Evolutionary conservation across 2,329 filamentous ascomycete species (phyloP), one percentile per base, ranked within the genome.

Genomic region (Apiospora marii): DNA sequence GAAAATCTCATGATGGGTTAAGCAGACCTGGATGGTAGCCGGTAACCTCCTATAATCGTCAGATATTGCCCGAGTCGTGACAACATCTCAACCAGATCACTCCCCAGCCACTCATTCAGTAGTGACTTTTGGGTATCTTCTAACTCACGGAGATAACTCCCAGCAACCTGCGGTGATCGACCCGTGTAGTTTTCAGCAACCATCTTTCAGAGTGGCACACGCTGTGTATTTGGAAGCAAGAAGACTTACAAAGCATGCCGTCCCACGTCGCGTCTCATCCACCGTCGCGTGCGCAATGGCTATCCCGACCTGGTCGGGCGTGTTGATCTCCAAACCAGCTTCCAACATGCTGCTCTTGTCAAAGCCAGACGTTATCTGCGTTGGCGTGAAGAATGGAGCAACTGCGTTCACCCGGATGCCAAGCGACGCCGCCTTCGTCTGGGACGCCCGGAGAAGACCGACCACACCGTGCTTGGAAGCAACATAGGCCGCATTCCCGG

Each of bases 321-420:
- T 83, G 73, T 86, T 85, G 8, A 80, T 79, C 12, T 82, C 81
- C 7, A 85, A 74, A 0, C 82, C 82, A 3, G 77, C 75, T 14
- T 79, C 79, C 44, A 76, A 75, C 82, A 64, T 24, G 58, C 83
- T 85, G 41, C 76, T 72, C 13, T 80, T 74, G 0, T 81, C 77
- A 72, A 83, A 84, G 1, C 79, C 78, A 13, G 79, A 80, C 0
- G 84, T 85, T 58, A 85, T 85, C 67, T 82, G 78, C 8, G 84
- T 85, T 0, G 83, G 83, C 1, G 84, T 86, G 67, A 85, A 80
- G 74, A 84, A 86, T 2, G 85, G 84, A 1, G 83, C 84, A 12
- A 86, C 77, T 0, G 80, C 83, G 74, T 85, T 86, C 24, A 85
- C 77, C 12, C 83, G 76, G 10, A 86, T 79, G 43, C 77, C 75